These are phyloP conservation scores for Boletus vinaceobasis DNA, from an alignment of 768 basidiomycete genomes.

Conservation along the genomic window DNA sequence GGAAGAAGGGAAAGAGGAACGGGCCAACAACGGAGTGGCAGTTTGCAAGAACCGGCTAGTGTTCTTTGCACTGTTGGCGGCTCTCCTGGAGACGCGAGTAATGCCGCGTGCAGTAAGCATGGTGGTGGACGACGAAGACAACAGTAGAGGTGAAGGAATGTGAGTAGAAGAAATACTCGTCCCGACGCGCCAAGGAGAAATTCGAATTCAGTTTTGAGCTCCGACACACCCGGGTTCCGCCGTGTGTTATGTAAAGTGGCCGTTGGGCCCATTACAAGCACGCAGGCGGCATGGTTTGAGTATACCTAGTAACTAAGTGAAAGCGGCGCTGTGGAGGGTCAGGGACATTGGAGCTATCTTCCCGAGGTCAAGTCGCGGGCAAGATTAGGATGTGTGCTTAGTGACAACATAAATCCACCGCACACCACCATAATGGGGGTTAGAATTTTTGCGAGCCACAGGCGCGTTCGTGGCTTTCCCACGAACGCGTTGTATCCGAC, in stretches of 20 bases:
- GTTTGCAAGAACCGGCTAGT: slow-evolving; percentile 81
- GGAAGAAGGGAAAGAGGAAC: slow-evolving; percentile 45
- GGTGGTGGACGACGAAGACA: slow-evolving; percentile 38
- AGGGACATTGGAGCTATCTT: background rate
- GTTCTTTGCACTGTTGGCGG: slow-evolving; percentile 70
- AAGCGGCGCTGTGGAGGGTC: background rate
- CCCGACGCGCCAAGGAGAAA: slow-evolving; percentile 12
- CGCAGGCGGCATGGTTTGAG: background rate
- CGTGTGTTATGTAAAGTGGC: slow-evolving; percentile 26
- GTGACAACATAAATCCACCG: no score
- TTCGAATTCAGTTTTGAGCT: slow-evolving; percentile 27
- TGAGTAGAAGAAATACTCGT: slow-evolving; percentile 33
- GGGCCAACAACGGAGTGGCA: slow-evolving; percentile 54
- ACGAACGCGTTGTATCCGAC: slow-evolving; percentile 8
- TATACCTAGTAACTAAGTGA: background rate
- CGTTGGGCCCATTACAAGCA: background rate
- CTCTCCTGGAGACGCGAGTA: slow-evolving; percentile 84
- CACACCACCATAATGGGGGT: no score
- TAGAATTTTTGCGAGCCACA: background rate
- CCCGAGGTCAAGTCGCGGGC: background rate
- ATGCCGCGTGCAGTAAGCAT: slow-evolving; percentile 89
- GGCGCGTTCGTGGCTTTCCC: slow-evolving; percentile 17
- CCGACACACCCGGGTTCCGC: slow-evolving; percentile 32
- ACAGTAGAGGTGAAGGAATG: slow-evolving; percentile 17
- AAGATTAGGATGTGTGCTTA: background rate